Conservation (phyloP, 2,329 filamentous ascomycete genomes). For the Geosmithia putterillii region DNA sequence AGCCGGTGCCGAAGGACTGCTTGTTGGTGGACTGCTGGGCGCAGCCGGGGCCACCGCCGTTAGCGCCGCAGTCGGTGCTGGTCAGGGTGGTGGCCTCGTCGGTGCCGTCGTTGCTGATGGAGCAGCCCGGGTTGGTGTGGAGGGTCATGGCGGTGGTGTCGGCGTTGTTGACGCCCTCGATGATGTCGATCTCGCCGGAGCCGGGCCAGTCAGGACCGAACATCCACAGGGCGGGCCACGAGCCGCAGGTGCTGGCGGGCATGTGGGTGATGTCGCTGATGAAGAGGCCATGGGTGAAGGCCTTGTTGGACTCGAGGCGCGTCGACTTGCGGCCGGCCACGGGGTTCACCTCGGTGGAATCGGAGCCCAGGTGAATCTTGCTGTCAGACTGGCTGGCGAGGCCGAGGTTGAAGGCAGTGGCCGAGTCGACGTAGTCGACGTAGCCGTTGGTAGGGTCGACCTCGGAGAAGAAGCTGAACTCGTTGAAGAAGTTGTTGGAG, state of each 20-base stretch:
- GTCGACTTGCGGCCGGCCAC: slow-evolving; percentile 54
- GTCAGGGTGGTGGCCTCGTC: slow-evolving; percentile 32
- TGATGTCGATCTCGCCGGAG: slow-evolving; percentile 66
- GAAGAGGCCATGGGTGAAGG: slow-evolving; percentile 58
- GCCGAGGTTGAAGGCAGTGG: slow-evolving; percentile 41
- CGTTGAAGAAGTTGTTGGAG: slow-evolving; percentile 40
- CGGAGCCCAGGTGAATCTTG: slow-evolving; percentile 58
- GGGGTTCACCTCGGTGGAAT: slow-evolving; percentile 43
- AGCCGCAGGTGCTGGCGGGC: slow-evolving; percentile 58
- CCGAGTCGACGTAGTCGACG: slow-evolving; percentile 53
- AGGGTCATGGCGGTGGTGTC: slow-evolving; percentile 51
- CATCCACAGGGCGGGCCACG: slow-evolving; percentile 65
- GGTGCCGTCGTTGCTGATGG: slow-evolving; percentile 35
- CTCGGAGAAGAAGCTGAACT: slow-evolving; percentile 42
- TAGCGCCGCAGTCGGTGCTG: slow-evolving; percentile 42
- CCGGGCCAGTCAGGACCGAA: slow-evolving; percentile 59
- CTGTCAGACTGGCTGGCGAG: slow-evolving; percentile 45
- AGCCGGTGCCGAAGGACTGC: slow-evolving; percentile 51
- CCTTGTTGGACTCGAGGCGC: slow-evolving; percentile 53
- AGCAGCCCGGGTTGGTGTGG: slow-evolving; percentile 51
- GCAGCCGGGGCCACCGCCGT: slow-evolving; percentile 45
- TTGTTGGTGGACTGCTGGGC: slow-evolving; percentile 36
- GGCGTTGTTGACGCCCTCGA: slow-evolving; percentile 62
- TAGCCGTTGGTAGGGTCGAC: slow-evolving; percentile 64
- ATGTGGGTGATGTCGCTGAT: slow-evolving; percentile 65